These are phyloP conservation scores for Cercospora zeina DNA, from an alignment of 2,329 filamentous ascomycete species.

Conservation along the genomic window DNA sequence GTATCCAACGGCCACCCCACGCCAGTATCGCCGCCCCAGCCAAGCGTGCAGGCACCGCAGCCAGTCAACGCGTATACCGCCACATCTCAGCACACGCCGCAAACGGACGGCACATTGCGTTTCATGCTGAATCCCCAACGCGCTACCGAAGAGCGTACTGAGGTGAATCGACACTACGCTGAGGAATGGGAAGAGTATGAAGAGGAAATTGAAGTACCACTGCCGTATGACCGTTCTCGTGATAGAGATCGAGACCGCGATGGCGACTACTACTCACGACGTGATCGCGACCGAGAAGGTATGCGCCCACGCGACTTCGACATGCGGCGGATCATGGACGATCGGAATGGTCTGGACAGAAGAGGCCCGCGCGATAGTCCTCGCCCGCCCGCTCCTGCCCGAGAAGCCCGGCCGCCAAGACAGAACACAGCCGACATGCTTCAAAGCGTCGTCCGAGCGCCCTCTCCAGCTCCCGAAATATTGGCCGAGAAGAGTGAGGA, in stretches of 20 bases:
- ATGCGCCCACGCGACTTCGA: constrained; percentile 26
- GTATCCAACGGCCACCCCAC: constrained; percentile 41
- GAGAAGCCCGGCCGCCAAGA: constrained; percentile 59
- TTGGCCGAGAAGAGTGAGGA: constrained; percentile 26
- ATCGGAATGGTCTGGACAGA: constrained; percentile 52
- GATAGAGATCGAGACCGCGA: constrained; percentile 31
- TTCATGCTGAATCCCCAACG: constrained; percentile 84
- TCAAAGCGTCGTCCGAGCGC: constrained; percentile 15
- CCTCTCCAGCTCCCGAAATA: constrained; percentile 16
- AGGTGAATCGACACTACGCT: constrained; percentile 67
- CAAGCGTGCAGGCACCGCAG: constrained; percentile 26
- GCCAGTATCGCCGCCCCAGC: constrained; percentile 39
- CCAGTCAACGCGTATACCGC: constrained; percentile 23
- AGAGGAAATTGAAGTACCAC: constrained; percentile 66
- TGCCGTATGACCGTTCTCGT: constrained; percentile 30
- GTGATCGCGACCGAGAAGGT: constrained; percentile 16
- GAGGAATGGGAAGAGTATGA: constrained; percentile 76
- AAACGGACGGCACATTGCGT: constrained; percentile 66
- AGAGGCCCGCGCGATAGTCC: constrained; percentile 71
- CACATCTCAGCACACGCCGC: constrained; percentile 30
- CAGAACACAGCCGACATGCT: constrained; percentile 13
- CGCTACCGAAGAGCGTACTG: constrained; percentile 68
- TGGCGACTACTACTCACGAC: constrained; percentile 15
- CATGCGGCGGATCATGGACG: constrained; percentile 6
- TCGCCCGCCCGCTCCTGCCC: constrained; percentile 77